Percentiles rank a stretch among this genome's conserved stretches.
Evolutionary conservation across 2,329 filamentous ascomycete species (phyloP).

Genomic region (Calonectria honghensis): DNA sequence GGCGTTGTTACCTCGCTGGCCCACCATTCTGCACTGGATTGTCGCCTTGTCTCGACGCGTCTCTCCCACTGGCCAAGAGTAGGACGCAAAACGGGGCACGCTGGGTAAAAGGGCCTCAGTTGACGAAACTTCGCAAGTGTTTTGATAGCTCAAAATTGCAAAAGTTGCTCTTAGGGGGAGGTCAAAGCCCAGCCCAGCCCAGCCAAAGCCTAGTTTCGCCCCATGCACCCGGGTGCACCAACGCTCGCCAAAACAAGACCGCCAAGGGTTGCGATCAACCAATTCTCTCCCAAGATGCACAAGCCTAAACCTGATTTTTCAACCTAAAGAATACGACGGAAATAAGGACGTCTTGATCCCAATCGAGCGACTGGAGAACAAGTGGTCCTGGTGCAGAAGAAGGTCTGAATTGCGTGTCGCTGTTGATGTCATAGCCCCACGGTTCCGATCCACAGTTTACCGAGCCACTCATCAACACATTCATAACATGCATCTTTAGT

Average conservation of each 20-base stretch:
- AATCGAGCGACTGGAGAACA: background rate
- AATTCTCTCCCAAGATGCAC: too few species aligned
- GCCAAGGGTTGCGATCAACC: background rate
- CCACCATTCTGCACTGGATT: constrained; percentile 32
- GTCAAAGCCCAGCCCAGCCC: too few species aligned
- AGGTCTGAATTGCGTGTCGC: background rate
- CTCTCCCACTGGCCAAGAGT: background rate
- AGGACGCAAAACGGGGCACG: background rate
- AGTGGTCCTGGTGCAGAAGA: background rate
- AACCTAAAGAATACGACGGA: background rate
- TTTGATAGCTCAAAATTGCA: constrained; percentile 1
- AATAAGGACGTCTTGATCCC: background rate
- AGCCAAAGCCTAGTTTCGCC: background rate
- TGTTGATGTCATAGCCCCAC: constrained; percentile 3
- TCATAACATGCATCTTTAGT: background rate
- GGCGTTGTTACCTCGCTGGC: background rate
- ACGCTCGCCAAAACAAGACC: background rate
- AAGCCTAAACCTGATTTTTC: background rate
- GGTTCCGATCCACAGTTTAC: background rate
- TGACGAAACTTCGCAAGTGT: background rate
- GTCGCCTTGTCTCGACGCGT: background rate
- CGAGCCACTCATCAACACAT: background rate
- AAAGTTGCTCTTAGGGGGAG: too few species aligned
- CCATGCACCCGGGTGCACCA: background rate
- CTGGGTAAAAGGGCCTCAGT: background rate